phyloP scores from a whole-genome alignment of 352 stramenopile species.

The Detonula confervacea region DNA sequence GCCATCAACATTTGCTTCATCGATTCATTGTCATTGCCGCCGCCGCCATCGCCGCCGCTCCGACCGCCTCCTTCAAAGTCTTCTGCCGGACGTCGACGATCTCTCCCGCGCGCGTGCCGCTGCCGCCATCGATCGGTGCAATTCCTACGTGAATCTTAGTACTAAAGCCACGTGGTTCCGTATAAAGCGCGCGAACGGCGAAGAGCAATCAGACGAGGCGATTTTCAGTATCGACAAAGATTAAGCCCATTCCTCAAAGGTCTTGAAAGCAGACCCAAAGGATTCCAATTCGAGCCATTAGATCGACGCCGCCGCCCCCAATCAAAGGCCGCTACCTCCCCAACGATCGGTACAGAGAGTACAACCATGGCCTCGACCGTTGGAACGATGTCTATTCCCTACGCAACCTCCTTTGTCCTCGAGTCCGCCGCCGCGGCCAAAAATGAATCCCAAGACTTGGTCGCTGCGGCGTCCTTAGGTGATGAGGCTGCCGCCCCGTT shows the following conservation, averaged over 20 bases:
- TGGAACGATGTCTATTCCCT: conserved; percentile 25
- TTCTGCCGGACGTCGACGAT: too few relatives aligned
- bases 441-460: background rate
- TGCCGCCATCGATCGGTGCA: background rate
- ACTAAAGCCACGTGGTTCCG: background rate
- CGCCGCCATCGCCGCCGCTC: background rate
- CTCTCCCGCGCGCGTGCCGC: too few relatives aligned
- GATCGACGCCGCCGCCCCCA: too few relatives aligned
- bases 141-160: background rate
- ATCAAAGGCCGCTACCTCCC: background rate
- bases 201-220: too few relatives aligned
- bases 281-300: too few relatives aligned
- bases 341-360: background rate
- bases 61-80: background rate
- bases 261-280: too few relatives aligned
- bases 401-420: background rate
- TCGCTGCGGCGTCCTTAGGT: conserved; percentile 1
- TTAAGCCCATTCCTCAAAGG: too few relatives aligned
- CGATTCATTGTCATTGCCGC: background rate
- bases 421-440: conserved; percentile 11
- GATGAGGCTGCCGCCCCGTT: background rate
- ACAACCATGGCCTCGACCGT: conserved; percentile 17
- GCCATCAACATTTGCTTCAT: background rate
- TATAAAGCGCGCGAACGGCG: background rate
- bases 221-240: too few relatives aligned